Conservation (phyloP, 805 yeast genomes). For the Cyberlindnera misumaiensis region DNA sequence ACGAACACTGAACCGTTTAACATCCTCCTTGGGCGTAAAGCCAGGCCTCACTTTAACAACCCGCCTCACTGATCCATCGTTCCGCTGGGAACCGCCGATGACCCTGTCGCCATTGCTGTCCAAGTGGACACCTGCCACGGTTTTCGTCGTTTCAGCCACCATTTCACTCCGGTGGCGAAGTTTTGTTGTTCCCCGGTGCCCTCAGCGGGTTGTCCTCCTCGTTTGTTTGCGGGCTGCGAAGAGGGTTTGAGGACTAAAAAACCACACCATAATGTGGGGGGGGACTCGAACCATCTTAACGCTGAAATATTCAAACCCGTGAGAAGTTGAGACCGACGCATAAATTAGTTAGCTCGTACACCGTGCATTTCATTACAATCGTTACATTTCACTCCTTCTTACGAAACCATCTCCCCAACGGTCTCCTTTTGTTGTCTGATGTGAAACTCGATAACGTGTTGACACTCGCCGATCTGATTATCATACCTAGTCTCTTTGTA, state of each 20-base stretch:
- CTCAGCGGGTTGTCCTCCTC: not conserved
- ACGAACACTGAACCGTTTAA: slow-evolving; percentile 14
- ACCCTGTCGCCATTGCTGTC: slow-evolving; percentile 9
- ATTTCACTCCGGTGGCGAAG: not conserved
- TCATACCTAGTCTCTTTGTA: slow-evolving; percentile 15
- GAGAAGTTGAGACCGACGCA: no score
- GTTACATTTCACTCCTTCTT: slow-evolving; percentile 1
- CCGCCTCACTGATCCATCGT: slow-evolving; percentile 22
- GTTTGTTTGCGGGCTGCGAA: no score
- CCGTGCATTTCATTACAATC: not conserved
- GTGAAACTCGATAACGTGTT: slow-evolving; percentile 17
- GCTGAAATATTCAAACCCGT: no score
- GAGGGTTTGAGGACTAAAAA: not conserved
- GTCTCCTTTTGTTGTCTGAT: slow-evolving; percentile 3
- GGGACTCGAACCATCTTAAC: no score
- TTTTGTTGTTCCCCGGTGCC: not conserved
- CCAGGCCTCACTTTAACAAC: slow-evolving; percentile 20
- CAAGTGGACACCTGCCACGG: slow-evolving; percentile 5
- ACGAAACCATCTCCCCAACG: slow-evolving; percentile 11
- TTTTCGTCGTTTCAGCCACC: slow-evolving; percentile 2
- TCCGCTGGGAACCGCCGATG: slow-evolving; percentile 20
- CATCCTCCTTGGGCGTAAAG: slow-evolving; percentile 17
- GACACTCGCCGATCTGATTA: slow-evolving; percentile 26
- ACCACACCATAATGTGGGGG: no score
- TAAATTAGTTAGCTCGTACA: no score